Evolutionary conservation across 2,329 filamentous ascomycete species (phyloP).

Genomic region (Aspergillus sp.): DNA sequence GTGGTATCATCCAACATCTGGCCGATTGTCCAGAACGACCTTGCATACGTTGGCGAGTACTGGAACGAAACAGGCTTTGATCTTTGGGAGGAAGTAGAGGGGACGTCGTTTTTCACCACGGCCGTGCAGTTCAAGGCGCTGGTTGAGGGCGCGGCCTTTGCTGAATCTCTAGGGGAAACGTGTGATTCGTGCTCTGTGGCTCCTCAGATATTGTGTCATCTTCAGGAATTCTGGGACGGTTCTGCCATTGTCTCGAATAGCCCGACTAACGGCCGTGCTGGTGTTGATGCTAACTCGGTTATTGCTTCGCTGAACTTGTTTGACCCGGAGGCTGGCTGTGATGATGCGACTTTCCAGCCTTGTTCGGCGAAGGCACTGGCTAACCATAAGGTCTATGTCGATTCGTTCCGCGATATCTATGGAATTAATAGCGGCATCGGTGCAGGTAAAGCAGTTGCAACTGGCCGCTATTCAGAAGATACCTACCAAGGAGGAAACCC

Average conservation of each 20-base stretch:
- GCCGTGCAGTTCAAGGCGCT: constrained; percentile 65
- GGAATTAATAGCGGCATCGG: constrained; percentile 44
- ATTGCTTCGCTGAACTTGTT: constrained; percentile 43
- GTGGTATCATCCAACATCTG: constrained; percentile 40
- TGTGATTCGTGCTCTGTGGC: constrained; percentile 63
- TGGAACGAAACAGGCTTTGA: constrained; percentile 62
- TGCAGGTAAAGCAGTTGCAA: neutral
- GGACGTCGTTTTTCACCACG: constrained; percentile 75
- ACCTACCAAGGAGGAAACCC: neutral
- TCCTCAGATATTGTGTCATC: constrained; percentile 68
- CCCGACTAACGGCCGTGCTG: constrained; percentile 61
- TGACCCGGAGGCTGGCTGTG: constrained; percentile 26
- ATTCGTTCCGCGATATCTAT: constrained; percentile 72
- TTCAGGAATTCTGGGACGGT: constrained; percentile 71
- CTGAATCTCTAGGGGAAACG: constrained; percentile 58
- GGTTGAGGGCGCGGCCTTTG: constrained; percentile 61
- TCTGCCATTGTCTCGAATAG: constrained; percentile 64
- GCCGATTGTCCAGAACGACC: constrained; percentile 72
- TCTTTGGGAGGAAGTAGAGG: constrained; percentile 77
- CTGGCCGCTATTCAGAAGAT: neutral
- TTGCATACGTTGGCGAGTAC: constrained; percentile 60
- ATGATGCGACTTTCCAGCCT: constrained; percentile 66
- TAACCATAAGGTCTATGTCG: constrained; percentile 72
- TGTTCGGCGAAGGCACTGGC: constrained; percentile 66
- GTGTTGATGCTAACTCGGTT: constrained; percentile 70